Base-by-base conservation (phyloP, 1,139 yeast species). In the Taiozyma sp. region DNA sequence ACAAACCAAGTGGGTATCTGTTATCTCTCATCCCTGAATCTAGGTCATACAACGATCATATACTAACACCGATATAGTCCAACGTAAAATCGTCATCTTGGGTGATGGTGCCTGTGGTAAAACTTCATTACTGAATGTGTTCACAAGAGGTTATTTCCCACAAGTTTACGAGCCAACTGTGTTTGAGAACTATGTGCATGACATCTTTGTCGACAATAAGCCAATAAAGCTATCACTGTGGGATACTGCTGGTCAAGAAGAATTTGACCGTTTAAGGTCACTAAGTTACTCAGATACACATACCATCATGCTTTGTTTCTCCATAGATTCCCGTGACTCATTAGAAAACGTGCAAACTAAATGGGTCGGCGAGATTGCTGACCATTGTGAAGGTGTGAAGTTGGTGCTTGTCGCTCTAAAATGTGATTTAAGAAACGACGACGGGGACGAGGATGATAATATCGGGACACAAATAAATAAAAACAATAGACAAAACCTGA, bases 231-330 rank as follows among this genome's bases (percentile, higher is more conserved):
- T 93, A 56, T 90, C 97, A 29, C 75, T 93, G 52, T 93, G 99
- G 99, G 99, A 93, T 67, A 93, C 99, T 7, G 99, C 99, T 4
- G 99, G 99, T 8, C 99, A 93, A 74, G 99, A 93, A 72, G 99
- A 93, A 72, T 93, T 92, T 65, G 99, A 93, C 68, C 78, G 97
- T 56, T 76, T 92, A 65, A 80, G 98, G 66, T 87, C 96, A 2
- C 75, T 92, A 57, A 86, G 96, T 43, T 93, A 93, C 69, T 84
- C 95, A 23, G 99, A 93, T 67, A 93, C 99, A 7, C 97, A 93
- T 70, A 90, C 97, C 62, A 92, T 93, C 62, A 92, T 93, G 95
- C 79, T 93, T 54, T 93, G 99, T 73, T 93, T 93, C 68, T 84
- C 96, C 39, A 92, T 93, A 54, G 99, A 93, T 69, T 90, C 97